Percentiles rank a stretch among this genome's conserved stretches.
phyloP scores from a whole-genome alignment of 345 rosid genomes.

The Populus ilicifolia region DNA sequence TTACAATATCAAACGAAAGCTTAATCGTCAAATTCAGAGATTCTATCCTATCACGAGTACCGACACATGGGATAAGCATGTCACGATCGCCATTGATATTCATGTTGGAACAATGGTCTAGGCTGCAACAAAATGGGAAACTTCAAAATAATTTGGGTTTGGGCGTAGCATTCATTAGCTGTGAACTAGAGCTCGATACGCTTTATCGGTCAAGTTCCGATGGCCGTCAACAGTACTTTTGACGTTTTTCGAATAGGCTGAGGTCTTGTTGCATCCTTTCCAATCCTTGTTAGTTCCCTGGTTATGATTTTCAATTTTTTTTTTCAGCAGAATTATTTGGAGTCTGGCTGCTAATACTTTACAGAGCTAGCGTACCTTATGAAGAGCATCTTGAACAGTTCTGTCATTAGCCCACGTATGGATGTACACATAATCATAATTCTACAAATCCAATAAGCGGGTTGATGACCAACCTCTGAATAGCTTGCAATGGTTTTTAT shows the following conservation, averaged over 20 bases:
- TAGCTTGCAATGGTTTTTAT: background rate
- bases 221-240: constrained; percentile 11
- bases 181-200: constrained; percentile 32
- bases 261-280: constrained; percentile 30
- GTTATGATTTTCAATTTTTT: background rate
- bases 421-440: constrained; percentile 7
- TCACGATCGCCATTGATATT: constrained; percentile 36
- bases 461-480: background rate
- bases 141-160: background rate
- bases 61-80: constrained; percentile 27
- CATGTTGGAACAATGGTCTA: background rate
- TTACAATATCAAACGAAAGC: no score
- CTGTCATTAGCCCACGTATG: constrained; percentile 40
- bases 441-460: constrained; percentile 15
- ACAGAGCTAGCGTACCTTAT: constrained; percentile 17
- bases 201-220: constrained; percentile 17
- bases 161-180: constrained; percentile 11
- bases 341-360: background rate
- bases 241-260: constrained; percentile 16
- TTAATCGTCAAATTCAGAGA: constrained; percentile 20
- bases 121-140: background rate
- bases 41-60: constrained; percentile 29
- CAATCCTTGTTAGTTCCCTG: constrained; percentile 25
- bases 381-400: constrained; percentile 29
- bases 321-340: no score